Conservation (phyloP, 2,329 filamentous ascomycete species). For the Hypoxylon sp. region DNA sequence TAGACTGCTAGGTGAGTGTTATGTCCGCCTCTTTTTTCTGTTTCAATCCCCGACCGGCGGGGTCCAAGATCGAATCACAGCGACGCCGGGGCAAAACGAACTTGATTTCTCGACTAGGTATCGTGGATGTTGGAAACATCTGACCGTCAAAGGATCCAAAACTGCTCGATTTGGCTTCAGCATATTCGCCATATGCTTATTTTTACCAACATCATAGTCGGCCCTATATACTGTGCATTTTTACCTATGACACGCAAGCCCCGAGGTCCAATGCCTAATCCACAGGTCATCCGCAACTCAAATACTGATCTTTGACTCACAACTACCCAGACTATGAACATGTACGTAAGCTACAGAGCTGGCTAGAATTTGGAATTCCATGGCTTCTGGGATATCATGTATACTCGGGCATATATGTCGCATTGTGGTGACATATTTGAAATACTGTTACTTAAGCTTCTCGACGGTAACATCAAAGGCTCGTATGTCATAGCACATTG, state of each 20-base stretch:
- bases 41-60: slow-evolving; percentile 33
- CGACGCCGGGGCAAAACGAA: neutral
- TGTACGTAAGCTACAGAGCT: slow-evolving; percentile 17
- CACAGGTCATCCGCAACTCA: slow-evolving; percentile 24
- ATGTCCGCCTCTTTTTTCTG: neutral
- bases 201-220: slow-evolving; percentile 15
- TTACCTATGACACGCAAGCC: neutral
- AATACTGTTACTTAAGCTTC: slow-evolving; percentile 27
- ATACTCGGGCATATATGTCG: slow-evolving; percentile 14
- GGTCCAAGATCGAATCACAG: slow-evolving; percentile 15
- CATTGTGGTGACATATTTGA: slow-evolving; percentile 30
- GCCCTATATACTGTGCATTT: slow-evolving; percentile 4
- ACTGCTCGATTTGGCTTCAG: neutral
- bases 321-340: neutral
- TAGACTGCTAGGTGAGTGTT: neutral
- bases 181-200: slow-evolving; percentile 2
- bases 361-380: slow-evolving; percentile 29
- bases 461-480: slow-evolving; percentile 6
- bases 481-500: slow-evolving; percentile 1
- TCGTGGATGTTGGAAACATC: slow-evolving; percentile 5
- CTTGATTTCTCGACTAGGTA: slow-evolving; percentile 1
- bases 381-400: neutral
- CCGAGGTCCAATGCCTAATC: neutral
- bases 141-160: neutral
- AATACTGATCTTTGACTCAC: slow-evolving; percentile 31